Conservation (phyloP, 2,329 filamentous ascomycete genomes). For the Verticillium nonalfalfae region DNA sequence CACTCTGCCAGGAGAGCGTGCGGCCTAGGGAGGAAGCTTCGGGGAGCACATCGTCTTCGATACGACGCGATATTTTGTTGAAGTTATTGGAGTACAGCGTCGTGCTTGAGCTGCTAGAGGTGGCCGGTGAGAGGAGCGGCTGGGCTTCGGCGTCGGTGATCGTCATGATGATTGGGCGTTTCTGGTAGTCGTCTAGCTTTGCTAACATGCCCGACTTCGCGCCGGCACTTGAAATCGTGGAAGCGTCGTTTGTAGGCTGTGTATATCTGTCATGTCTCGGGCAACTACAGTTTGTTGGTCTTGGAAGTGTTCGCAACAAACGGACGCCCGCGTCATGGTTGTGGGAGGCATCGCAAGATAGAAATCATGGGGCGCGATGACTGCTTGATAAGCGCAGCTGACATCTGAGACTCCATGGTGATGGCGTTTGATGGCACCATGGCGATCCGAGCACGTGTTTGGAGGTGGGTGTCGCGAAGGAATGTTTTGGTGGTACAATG, state of each 20-base stretch:
- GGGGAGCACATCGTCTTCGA: constrained; percentile 54
- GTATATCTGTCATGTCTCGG: not conserved
- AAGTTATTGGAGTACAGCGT: not conserved
- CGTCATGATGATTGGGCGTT: not conserved
- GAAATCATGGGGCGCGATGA: not conserved
- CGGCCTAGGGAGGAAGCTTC: constrained; percentile 53
- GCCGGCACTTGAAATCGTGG: not conserved
- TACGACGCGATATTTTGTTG: constrained; percentile 10
- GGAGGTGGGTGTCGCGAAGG: not conserved
- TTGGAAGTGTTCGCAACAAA: not conserved
- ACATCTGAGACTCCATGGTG: not conserved
- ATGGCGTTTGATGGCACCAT: constrained; percentile 3
- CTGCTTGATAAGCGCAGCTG: not conserved
- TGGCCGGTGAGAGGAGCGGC: not conserved
- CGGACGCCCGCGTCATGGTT: not conserved
- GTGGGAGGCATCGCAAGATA: not conserved
- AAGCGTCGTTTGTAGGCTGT: not conserved
- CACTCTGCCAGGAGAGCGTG: constrained; percentile 55
- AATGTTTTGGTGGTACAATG: not conserved
- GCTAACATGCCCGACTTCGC: not conserved
- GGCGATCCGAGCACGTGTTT: not conserved
- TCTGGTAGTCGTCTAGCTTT: not conserved
- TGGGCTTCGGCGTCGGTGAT: not conserved
- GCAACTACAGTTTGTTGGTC: not conserved
- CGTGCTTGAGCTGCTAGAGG: not conserved